Evolutionary conservation across 495 filamentous ascomycete species (phyloP).

Genomic region (Pyronema domesticum): DNA sequence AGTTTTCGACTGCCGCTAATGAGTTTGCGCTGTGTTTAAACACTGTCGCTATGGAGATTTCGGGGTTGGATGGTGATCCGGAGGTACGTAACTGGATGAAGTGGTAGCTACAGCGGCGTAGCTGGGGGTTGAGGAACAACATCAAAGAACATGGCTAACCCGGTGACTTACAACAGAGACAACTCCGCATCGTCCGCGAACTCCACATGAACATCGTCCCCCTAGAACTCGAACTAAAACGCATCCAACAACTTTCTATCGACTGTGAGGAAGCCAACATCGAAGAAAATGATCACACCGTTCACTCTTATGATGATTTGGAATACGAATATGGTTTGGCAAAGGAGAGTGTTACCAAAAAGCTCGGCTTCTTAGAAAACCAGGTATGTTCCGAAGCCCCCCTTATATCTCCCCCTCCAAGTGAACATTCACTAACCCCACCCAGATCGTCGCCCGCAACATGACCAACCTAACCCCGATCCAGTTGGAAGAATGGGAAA

Average conservation of each 20-base stretch:
- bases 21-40: constrained; percentile 89
- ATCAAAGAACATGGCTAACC: neutral
- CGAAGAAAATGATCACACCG: constrained; percentile 97
- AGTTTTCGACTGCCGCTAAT: constrained; percentile 91
- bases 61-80: constrained; percentile 83
- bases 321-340: constrained; percentile 86
- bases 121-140: neutral
- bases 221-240: constrained; percentile 65
- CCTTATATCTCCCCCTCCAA: neutral
- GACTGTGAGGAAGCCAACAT: constrained; percentile 94
- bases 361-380: constrained; percentile 90
- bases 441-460: constrained; percentile 66
- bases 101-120: neutral
- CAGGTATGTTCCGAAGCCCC: constrained; percentile 43
- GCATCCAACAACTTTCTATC: constrained; percentile 44
- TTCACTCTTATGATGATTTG: constrained; percentile 90
- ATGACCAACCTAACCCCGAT: constrained; percentile 99
- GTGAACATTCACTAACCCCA: neutral
- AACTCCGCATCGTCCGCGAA: constrained; percentile 64
- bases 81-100: constrained; percentile 33
- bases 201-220: constrained; percentile 68
- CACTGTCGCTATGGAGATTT: constrained; percentile 80
- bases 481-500: constrained; percentile 94
- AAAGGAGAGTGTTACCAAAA: constrained; percentile 77
- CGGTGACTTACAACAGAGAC: constrained; percentile 31